These are phyloP conservation scores for Phlebopus sp. DNA, from an alignment of 1,284 basidiomycete species.

Conservation along the genomic window DNA sequence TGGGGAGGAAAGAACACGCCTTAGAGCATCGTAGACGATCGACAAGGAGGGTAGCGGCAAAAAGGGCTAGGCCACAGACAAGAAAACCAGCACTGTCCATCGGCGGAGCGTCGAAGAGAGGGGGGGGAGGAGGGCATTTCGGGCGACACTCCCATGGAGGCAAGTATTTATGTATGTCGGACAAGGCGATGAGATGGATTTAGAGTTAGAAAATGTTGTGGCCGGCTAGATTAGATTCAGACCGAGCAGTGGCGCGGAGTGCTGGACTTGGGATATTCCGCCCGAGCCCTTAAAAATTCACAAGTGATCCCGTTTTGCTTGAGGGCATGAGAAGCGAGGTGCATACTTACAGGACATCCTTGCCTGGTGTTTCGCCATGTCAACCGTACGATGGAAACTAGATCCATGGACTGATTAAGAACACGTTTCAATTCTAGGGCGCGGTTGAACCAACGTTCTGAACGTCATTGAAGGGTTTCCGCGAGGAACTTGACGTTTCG, in stretches of 20 bases:
- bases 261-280: slow-evolving; percentile 11
- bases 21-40: slow-evolving; percentile 26
- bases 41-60: slow-evolving; percentile 13
- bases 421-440: slow-evolving; percentile 14
- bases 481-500: slow-evolving; percentile 14
- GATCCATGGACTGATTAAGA: slow-evolving; percentile 10
- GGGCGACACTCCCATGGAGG: slow-evolving; percentile 17
- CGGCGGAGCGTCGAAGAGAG: slow-evolving; percentile 16
- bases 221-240: slow-evolving; percentile 30
- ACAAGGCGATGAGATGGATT: slow-evolving; percentile 21
- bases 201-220: slow-evolving; percentile 30
- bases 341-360: neutral
- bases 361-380: slow-evolving; percentile 20
- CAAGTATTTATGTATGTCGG: slow-evolving; percentile 35
- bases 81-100: slow-evolving; percentile 27
- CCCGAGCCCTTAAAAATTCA: neutral
- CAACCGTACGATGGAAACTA: slow-evolving; percentile 16
- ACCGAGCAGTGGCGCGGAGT: slow-evolving; percentile 20
- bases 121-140: slow-evolving; percentile 30
- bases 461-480: slow-evolving; percentile 6
- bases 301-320: slow-evolving; percentile 5
- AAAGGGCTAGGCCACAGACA: slow-evolving; percentile 20
- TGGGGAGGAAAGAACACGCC: slow-evolving; percentile 12
- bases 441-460: neutral
- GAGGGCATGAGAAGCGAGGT: slow-evolving; percentile 10